Base-by-base conservation (phyloP, 371 early-diverging fungal genomes). In the Chytridium lagenaria region DNA sequence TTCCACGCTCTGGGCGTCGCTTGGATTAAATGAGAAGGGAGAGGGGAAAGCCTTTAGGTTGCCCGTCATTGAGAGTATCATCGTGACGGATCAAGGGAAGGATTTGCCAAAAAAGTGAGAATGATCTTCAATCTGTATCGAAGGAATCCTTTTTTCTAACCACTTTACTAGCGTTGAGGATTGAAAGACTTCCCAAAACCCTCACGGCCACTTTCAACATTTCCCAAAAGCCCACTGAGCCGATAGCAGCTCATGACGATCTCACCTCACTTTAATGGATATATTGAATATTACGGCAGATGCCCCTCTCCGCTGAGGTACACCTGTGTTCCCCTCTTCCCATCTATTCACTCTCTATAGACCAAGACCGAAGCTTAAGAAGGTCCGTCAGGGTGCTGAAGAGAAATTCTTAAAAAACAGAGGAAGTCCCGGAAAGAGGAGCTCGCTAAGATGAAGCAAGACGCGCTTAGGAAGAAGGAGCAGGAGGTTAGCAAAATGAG, bases 391-490 rank as follows among this genome's bases (percentile, higher is more conserved):
- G 30, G 76, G 59, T 12, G 81, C 80, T 5, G 73, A 72, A 67
- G 71, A 73, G 23, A 61, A 50, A 76, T 84, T 30, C 44, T 78
- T 50, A 82, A 80, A 69, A 51, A 69, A 19, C 55, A 70, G 28
- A 79, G 75, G 34, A 74, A 81, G 44, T 75, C 71, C 66, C 78
- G 81, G 34, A 82, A 80, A 59, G 70, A 69, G 75, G 80, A 79
- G 63, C 70, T 78, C 0, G 84, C 80, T 75, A 83, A 67, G 86
- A 84, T 38, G 72, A 81, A 51, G 65, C 77, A 81, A 40, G 86
- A 89, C 73, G 77, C 81, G 50, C 74, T 74, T 49, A 82, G 83
- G 65, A 87, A 89, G 77, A 76, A 71, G 38, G 59, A 61, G 16
- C 61, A 61, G 61, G 61, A 61, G 36, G 37, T 61, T 7, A 82